These are phyloP conservation scores for Metschnikowia gelsemii DNA, from an alignment of 805 yeast genomes.

Conservation along the genomic window DNA sequence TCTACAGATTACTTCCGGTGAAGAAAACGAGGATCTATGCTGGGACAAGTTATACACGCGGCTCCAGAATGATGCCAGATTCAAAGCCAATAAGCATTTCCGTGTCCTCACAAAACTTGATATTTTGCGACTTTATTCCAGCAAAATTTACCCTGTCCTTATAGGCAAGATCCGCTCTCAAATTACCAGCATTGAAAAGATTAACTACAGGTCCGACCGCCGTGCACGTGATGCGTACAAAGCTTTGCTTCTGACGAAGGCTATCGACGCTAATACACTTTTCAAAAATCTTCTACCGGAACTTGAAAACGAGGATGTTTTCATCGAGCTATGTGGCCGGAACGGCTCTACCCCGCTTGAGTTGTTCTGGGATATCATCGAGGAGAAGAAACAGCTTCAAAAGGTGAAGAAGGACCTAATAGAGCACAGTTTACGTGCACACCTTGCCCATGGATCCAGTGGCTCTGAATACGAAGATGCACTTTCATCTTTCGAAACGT, in stretches of 20 bases:
- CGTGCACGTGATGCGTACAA: slow-evolving; percentile 63
- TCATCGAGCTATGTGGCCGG: slow-evolving; percentile 64
- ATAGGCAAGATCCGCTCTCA: slow-evolving; percentile 23
- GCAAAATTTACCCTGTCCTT: slow-evolving; percentile 32
- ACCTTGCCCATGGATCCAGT: slow-evolving; percentile 9
- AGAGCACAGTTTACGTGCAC: slow-evolving; percentile 47
- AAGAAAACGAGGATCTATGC: slow-evolving; percentile 25
- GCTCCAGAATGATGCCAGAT: slow-evolving; percentile 48
- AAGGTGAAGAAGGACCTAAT: slow-evolving; percentile 61
- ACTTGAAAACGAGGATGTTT: slow-evolving; percentile 56
- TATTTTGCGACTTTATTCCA: slow-evolving; percentile 52
- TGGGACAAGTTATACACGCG: slow-evolving; percentile 42
- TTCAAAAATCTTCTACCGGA: slow-evolving; percentile 58
- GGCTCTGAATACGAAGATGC: slow-evolving; percentile 21
- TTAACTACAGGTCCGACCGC: slow-evolving; percentile 57
- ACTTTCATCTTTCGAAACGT: slow-evolving; percentile 20
- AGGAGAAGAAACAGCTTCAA: slow-evolving; percentile 55
- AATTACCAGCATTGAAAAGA: slow-evolving; percentile 27
- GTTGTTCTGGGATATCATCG: slow-evolving; percentile 70
- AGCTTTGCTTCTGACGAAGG: slow-evolving; percentile 40
- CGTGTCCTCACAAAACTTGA: slow-evolving; percentile 55
- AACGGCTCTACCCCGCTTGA: slow-evolving; percentile 78
- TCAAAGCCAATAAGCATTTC: slow-evolving; percentile 59
- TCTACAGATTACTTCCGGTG: slow-evolving; percentile 31
- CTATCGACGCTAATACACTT: slow-evolving; percentile 47